Evolutionary conservation across 2,329 filamentous ascomycete species (phyloP).

Genomic region (Cytospora chrysosperma): DNA sequence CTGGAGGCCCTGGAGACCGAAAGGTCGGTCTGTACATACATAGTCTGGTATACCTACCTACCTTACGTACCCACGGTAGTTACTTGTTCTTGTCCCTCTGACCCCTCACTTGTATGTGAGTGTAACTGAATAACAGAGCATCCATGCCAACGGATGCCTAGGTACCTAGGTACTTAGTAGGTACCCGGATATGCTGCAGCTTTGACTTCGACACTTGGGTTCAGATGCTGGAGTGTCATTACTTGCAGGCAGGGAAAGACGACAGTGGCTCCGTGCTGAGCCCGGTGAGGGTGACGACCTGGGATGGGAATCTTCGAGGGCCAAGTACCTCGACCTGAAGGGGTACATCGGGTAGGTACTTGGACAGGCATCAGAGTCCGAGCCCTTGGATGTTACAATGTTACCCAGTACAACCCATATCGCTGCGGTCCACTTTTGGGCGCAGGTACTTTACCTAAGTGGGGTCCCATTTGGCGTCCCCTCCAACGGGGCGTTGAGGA

Average conservation of each 20-base stretch:
- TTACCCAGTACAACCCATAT: not conserved
- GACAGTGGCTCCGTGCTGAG: too few relatives aligned
- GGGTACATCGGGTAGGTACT: not conserved
- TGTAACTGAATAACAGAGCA: not conserved
- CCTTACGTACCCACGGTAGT: not conserved
- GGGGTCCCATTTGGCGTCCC: not conserved
- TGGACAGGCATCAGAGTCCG: not conserved
- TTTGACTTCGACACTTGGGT: not conserved
- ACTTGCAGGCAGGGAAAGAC: not conserved
- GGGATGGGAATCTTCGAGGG: not conserved
- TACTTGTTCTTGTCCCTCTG: not conserved
- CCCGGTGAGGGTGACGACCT: not conserved
- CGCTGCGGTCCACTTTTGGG: constrained; percentile 9
- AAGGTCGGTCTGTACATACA: not conserved
- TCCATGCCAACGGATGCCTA: too few relatives aligned
- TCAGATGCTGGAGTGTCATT: not conserved
- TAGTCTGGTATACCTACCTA: not conserved
- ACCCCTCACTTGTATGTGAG: not conserved
- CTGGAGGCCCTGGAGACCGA: too few relatives aligned
- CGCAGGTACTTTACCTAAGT: constrained; percentile 14
- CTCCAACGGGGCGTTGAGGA: not conserved
- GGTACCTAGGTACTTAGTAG: too few relatives aligned
- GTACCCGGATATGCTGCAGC: not conserved
- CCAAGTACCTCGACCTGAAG: not conserved
- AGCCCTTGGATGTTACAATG: not conserved